Base-by-base conservation (phyloP, 208 protist species). In the Histomonas meleagridis region DNA sequence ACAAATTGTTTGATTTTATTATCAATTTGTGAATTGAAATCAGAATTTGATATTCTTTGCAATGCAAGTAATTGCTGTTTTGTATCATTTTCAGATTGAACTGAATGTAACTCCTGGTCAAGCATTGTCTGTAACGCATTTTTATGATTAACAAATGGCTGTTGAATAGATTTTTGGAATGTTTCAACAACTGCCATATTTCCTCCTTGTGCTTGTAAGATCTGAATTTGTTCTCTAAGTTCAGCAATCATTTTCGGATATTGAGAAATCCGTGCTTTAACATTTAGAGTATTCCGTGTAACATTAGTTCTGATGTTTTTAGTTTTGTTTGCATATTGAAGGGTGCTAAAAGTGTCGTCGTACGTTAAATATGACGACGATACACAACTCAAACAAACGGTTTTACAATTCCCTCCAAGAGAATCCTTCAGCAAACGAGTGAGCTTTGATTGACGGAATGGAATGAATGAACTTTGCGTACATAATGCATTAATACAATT, bases 291-390 rank as follows among this genome's bases (percentile, higher is more conserved):
- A 90, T 96, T 96, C 92, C 96, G 93, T 70, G 92, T 94, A 38
- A 95, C 95, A 93, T 95, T 96, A 93, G 96, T 97, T 91, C 96
- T 95, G 93, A 96, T 96, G 76, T 95, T 93, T 92, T 96, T 96
- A 21, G 95, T 95, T 51, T 95, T 91, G 72, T 95, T 94, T 7
- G 95, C 95, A 90, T 95, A 97, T 40, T 93, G 91, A 38, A 95
- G 92, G 32, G 94, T 95, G 26, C 72, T 94, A 62, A 93, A 92
- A 35, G 92, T 94, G 91, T 95, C 95, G 38, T 95, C 94, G 91
- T 94, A 95, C 92, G 94, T 94, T 35, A 92, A 93, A 86, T 93
- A 93, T 10, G 95, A 93, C 9, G 95, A 94, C 12, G 93, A 92
- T 9, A 95, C 57, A 57, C 94, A 95, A 18, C 93, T 94, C 0